phyloP scores from a whole-genome alignment of 2,329 filamentous ascomycete species.

The Cercospora sesami region DNA sequence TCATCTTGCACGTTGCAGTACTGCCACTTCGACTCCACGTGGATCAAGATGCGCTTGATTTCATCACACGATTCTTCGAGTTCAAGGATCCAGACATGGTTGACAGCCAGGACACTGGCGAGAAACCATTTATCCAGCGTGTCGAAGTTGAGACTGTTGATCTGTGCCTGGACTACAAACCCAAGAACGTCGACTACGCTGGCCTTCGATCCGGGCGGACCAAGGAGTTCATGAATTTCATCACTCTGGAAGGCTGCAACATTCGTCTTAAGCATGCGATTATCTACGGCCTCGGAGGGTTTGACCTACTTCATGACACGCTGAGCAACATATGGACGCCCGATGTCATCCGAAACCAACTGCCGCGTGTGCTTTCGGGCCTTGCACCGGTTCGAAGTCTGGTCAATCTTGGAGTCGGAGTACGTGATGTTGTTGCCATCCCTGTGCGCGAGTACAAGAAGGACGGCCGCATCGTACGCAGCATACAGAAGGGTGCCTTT shows the following conservation, averaged over 20 bases:
- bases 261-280: constrained; percentile 87
- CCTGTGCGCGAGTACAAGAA: constrained; percentile 91
- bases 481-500: constrained; percentile 84
- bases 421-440: constrained; percentile 82
- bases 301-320: constrained; percentile 83
- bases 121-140: constrained; percentile 73
- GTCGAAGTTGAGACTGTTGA: constrained; percentile 82
- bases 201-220: constrained; percentile 90
- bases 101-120: constrained; percentile 56
- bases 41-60: constrained; percentile 95
- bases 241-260: constrained; percentile 84
- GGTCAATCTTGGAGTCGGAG: constrained; percentile 85
- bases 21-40: constrained; percentile 89
- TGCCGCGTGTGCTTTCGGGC: constrained; percentile 83
- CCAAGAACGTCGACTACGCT: constrained; percentile 94
- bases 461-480: constrained; percentile 87
- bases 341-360: constrained; percentile 84
- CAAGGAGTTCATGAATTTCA: constrained; percentile 98
- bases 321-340: constrained; percentile 97
- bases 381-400: constrained; percentile 86
- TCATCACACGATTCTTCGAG: constrained; percentile 95
- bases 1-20: constrained; percentile 68
- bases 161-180: constrained; percentile 92
- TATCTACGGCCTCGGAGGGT: constrained; percentile 86
- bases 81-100: constrained; percentile 76